Base-by-base conservation (phyloP, 345 rosid genomes). In the Brassica juncea region DNA sequence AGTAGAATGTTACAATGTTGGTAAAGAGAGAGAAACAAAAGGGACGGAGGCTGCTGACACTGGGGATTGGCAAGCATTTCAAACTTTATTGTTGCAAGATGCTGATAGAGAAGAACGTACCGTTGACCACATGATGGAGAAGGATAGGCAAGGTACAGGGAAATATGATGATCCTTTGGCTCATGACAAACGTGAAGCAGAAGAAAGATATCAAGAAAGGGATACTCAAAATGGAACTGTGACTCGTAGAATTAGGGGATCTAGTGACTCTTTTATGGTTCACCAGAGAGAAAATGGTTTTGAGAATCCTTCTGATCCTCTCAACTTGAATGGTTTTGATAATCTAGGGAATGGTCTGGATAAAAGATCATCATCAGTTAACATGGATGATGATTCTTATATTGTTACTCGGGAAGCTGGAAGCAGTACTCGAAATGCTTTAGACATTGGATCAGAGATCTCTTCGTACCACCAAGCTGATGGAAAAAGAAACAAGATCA, bases 61-160 rank as follows among this genome's bases (percentile, higher is more conserved):
- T 70, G 97, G 82, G 35, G 82, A 93, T 31, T 95, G 99, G 99
- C 88, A 88, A 71, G 98, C 97, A 47, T 95, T 95, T 87, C 98
- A 95, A 87, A 88, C 69, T 71, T 85, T 58, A 74, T 77, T 95
- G 70, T 87, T 95, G 31, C 91, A 84, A 85, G 97, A 87, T 81
- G 86, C 88, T n/a, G 92, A 90, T 78, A 91, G 88, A 81, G 95
- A 87, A 70, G 93, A 87, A 68, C 84, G 32, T 82, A 82, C 54
- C 63, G 73, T 49, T 61, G 82, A 88, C 60, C 80, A 78, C 78
- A 83, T 86, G 44, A 86, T 83, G 86, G 99, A 87, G 83, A 90
- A 86, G 84, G 89, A 83, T 73, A 86, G 81, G 65, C 85, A 74
- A 75, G 85, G 78, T 82, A 60, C 77, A 44, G 79, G 34, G 42